Base-by-base conservation (phyloP, 768 basidiomycete species). In the Mycena galericulata region DNA sequence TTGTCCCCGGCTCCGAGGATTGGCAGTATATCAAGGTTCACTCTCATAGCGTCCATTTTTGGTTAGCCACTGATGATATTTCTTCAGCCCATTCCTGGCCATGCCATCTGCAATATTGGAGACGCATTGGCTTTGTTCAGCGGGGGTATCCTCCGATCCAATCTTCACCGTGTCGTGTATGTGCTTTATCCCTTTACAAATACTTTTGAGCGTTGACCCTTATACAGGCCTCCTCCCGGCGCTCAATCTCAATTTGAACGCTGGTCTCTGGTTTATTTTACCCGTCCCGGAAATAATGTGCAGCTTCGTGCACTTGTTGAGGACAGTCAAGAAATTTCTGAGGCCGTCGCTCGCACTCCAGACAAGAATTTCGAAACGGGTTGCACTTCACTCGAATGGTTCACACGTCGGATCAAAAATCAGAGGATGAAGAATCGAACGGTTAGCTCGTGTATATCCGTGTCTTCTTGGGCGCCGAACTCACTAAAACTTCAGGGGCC, bases 21-120 rank as follows among this genome's bases (percentile, higher is more conserved):
- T 93, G 92, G 92, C 87, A 87, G 73, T 92, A 92, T 69, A 81
- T 92, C 71, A 87, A 86, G 84, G 90, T 90, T n/a, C n/a, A n/a
- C n/a, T n/a, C n/a, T n/a, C n/a, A n/a, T n/a, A n/a, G n/a, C n/a
- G n/a, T n/a, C n/a, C n/a, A n/a, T n/a, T n/a, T n/a, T n/a, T n/a
- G n/a, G n/a, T n/a, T n/a, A n/a, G n/a, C n/a, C n/a, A n/a, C n/a
- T n/a, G n/a, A n/a, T n/a, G n/a, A 53, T 60, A 24, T 46, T 66
- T 27, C 12, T 60, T 51, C 34, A 83, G 86, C 89, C 89, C 2
- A 74, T 90, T 47, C 85, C 86, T 2, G 84, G 85, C 3, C 85
- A 88, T 65, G 87, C 87, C 14, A 81, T 90, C 36, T 89, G 89
- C 76, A 90, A 90, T 66, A 65, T 90, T 8, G 90, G 89, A 8